These are phyloP conservation scores for Biancaea sappan DNA, from an alignment of 306 rosid genomes.

Conservation along the genomic window DNA sequence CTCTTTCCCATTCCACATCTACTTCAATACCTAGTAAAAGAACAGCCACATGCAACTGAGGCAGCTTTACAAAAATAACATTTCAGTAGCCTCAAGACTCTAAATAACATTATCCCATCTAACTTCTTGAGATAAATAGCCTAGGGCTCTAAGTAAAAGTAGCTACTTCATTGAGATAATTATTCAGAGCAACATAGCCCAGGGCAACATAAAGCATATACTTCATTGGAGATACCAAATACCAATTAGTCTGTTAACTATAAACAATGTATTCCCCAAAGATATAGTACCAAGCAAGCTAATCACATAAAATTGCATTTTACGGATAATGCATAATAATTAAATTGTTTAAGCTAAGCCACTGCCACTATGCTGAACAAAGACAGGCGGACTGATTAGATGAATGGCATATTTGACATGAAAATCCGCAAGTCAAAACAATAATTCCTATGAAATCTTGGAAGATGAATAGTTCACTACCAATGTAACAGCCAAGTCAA, in stretches of 20 bases:
- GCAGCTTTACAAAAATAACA: slow-evolving; percentile 11
- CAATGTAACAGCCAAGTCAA: slow-evolving; percentile 49
- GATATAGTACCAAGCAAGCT: slow-evolving; percentile 18
- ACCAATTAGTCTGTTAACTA: not conserved
- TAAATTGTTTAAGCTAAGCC: slow-evolving; percentile 20
- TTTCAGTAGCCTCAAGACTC: not conserved
- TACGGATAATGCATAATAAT: slow-evolving; percentile 20
- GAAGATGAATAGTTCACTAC: slow-evolving; percentile 26
- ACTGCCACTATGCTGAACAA: slow-evolving; percentile 12
- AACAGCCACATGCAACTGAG: not conserved
- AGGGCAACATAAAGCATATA: slow-evolving; percentile 15
- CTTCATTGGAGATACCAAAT: too few species aligned
- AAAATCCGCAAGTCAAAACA: slow-evolving; percentile 28
- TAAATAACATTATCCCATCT: not conserved
- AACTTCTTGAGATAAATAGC: not conserved
- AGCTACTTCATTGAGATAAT: slow-evolving; percentile 14
- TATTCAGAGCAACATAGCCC: slow-evolving; percentile 6
- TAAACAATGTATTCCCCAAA: not conserved
- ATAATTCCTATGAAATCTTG: not conserved
- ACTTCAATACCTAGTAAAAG: not conserved
- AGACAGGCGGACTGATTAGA: slow-evolving; percentile 2
- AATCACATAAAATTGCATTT: not conserved
- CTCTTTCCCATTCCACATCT: not conserved
- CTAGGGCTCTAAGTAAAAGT: not conserved
- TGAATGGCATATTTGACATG: not conserved